Percentiles rank a stretch among this genome's conserved stretches.
These are phyloP conservation scores for Neurospora sp. DNA, from an alignment of 495 filamentous ascomycete species.

Conservation along the genomic window DNA sequence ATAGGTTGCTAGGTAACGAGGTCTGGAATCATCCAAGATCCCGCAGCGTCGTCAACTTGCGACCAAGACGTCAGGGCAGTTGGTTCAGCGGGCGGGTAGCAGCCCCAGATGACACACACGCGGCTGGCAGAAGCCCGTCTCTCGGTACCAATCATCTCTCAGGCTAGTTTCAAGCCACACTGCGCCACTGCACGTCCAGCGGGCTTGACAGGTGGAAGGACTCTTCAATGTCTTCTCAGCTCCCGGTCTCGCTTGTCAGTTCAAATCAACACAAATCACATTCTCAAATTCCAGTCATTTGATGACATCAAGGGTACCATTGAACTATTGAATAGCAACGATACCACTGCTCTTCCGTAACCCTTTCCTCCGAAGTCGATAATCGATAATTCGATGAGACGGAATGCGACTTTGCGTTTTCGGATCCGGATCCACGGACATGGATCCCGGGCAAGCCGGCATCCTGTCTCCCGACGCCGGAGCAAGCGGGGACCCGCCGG, in stretches of 20 bases:
- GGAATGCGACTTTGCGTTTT: not conserved
- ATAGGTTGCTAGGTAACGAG: not conserved
- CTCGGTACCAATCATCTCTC: not conserved
- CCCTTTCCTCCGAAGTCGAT: not conserved
- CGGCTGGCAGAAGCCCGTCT: not conserved
- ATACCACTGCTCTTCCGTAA: not conserved
- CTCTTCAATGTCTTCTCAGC: not conserved
- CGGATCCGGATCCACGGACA: not conserved
- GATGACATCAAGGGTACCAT: not conserved
- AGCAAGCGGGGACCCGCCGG: not conserved
- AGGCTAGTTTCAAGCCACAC: not conserved
- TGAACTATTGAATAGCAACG: not conserved
- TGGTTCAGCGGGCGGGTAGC: not conserved
- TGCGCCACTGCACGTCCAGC: not conserved
- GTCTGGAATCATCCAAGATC: not conserved
- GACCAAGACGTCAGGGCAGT: not conserved
- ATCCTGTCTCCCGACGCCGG: not conserved
- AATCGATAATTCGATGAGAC: not conserved
- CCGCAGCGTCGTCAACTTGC: not conserved
- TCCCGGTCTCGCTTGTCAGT: not conserved
- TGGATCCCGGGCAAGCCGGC: conserved; percentile 2
- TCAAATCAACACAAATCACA: not conserved
- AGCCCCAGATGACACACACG: not conserved
- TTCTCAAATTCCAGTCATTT: not conserved
- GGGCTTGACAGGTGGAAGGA: not conserved